phyloP scores from a whole-genome alignment of 1,284 basidiomycete genomes.

The Entoloma clypeatum region DNA sequence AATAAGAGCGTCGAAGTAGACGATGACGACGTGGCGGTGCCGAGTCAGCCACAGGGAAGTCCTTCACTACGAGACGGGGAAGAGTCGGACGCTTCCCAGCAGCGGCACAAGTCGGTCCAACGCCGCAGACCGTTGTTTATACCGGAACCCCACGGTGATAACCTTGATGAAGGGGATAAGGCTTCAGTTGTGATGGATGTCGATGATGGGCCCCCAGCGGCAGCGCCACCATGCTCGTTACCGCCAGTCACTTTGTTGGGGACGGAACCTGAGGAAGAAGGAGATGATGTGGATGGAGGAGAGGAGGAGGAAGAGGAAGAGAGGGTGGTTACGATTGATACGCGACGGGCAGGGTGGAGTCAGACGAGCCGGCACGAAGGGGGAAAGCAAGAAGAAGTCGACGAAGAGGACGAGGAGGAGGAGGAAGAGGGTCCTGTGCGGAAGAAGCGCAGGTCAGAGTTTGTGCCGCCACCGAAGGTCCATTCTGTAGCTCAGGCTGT shows the following conservation, averaged over 20 bases:
- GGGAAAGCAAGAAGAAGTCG: conserved; percentile 17
- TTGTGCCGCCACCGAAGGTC: no score
- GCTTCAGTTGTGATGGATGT: conserved; percentile 6
- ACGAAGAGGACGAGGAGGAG: conserved; percentile 25
- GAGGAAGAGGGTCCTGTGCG: conserved; percentile 20
- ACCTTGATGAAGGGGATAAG: background rate
- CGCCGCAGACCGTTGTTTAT: no score
- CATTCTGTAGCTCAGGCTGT: no score
- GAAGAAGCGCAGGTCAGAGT: background rate
- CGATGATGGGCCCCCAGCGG: background rate
- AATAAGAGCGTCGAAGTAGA: conserved; percentile 6
- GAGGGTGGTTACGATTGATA: conserved; percentile 13
- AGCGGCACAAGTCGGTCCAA: no score
- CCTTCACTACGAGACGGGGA: conserved; percentile 1
- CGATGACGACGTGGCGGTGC: conserved; percentile 5
- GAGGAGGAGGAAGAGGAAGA: conserved; percentile 7
- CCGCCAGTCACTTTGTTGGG: background rate
- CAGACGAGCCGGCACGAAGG: background rate
- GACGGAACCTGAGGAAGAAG: background rate
- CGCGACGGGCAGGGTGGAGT: conserved; percentile 18
- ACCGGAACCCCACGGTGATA: no score
- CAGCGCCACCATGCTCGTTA: background rate
- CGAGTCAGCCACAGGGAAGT: conserved; percentile 6
- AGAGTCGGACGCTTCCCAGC: no score
- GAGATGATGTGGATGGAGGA: conserved; percentile 12